These are phyloP conservation scores for Zygosaccharomyces sapae DNA, from an alignment of 1,139 yeast species.

Conservation along the genomic window DNA sequence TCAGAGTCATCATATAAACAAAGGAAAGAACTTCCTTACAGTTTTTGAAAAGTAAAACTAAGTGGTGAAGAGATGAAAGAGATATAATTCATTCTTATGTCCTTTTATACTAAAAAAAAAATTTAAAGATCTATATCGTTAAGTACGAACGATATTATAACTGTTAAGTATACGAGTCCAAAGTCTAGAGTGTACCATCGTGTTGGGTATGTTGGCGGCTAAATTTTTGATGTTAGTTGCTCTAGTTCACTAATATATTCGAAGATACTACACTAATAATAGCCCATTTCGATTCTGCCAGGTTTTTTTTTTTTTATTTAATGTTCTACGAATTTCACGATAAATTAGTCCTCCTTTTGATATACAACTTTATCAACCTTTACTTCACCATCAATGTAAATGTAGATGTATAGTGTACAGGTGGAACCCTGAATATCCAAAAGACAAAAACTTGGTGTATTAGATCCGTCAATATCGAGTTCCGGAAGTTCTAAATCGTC, in stretches of 20 bases:
- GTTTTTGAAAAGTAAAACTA: conserved; percentile 11
- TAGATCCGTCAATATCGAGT: conserved; percentile 39
- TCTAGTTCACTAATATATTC: no score
- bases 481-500: conserved; percentile 32
- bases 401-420: conserved; percentile 82
- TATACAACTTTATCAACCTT: conserved; percentile 88
- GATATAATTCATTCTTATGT: not conserved
- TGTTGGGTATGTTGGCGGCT: not conserved
- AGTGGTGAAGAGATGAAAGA: not conserved
- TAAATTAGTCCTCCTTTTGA: conserved; percentile 48
- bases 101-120: conserved; percentile 3
- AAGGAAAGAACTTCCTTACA: conserved; percentile 33
- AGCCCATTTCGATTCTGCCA: not conserved
- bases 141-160: conserved; percentile 1
- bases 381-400: conserved; percentile 76
- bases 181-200: no score
- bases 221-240: not conserved
- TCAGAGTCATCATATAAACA: conserved; percentile 60
- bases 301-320: not conserved
- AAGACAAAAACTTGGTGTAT: conserved; percentile 81
- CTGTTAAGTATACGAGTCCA: not conserved
- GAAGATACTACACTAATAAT: no score
- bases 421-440: conserved; percentile 74
- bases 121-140: not conserved
- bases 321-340: not conserved